Evolutionary conservation across 2,329 filamentous ascomycete species (phyloP), one percentile per base, ranked within the genome.

Genomic region (Alternaria sp.): DNA sequence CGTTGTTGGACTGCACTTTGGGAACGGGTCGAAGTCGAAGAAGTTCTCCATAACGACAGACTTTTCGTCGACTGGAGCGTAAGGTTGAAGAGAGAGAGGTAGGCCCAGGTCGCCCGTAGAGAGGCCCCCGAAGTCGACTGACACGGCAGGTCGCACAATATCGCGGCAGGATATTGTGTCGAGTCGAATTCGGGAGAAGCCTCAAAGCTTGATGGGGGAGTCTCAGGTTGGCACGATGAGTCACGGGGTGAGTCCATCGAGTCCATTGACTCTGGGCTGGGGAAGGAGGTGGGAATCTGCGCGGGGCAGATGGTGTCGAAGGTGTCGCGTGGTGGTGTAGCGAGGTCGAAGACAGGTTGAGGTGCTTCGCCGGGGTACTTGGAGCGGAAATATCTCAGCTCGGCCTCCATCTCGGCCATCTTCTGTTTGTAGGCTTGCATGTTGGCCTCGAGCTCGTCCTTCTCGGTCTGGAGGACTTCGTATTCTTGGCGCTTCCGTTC

Each of bases 141-240:
- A 98, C 96, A 99, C 96, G 91, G 96, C 96, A 97, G 96, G 96
- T 97, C 96, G 83, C 91, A 98, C 96, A 98, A 97, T 95, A 97
- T 91, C 94, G 88, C 96, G 87, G 96, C 96, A 98, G 96, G 94
- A 97, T 96, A 94, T 97, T 97, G 96, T 97, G 94, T 96, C 96
- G 89, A 85, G 88, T 96, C 93, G 89, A 92, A 87, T 84, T 90
- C 87, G 84, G 84, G 70, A 49, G 70, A 80, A 80, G 81, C 81
- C 75, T 81, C 79, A 59, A 73, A 73, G 60, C 73, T 69, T 70
- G 80, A 80, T 64, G 69, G 69, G 52, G 79, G 80, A 32, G 80
- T 81, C 68, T 81, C 77, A 54, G 80, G 79, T 54, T 73, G 69
- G 68, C 76, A 79, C 40, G 74, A 78, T 43, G 75, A 74, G 62